A percentile compares a stretch with the other conserved stretches of the same genome.
phyloP scores from a whole-genome alignment of 306 rosid species.

The Inga leiocalycina region DNA sequence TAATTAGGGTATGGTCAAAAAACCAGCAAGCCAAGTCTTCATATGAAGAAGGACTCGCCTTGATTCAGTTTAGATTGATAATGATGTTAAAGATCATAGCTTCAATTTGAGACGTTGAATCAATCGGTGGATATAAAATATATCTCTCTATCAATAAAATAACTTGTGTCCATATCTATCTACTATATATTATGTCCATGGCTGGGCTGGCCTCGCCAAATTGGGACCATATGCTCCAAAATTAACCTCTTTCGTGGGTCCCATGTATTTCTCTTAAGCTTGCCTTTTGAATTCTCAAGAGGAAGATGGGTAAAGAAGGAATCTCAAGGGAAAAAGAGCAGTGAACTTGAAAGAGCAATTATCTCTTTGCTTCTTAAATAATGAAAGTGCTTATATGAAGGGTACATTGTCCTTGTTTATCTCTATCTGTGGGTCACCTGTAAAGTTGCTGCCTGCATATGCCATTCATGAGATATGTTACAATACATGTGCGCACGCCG shows the following conservation, averaged over 20 bases:
- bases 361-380: slow-evolving; percentile 9
- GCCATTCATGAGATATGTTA: not conserved
- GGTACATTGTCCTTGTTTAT: slow-evolving; percentile 11
- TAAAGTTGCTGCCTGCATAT: not conserved
- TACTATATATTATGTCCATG: slow-evolving; percentile 20
- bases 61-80: not conserved
- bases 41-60: not conserved
- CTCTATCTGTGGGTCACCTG: not conserved
- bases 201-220: slow-evolving; percentile 37
- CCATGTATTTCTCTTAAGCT: slow-evolving; percentile 41
- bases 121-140: slow-evolving; percentile 18
- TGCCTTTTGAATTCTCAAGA: slow-evolving; percentile 9
- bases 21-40: not conserved
- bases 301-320: slow-evolving; percentile 19
- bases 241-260: slow-evolving; percentile 47
- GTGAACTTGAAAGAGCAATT: slow-evolving; percentile 18
- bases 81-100: slow-evolving; percentile 35
- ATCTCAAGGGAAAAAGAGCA: slow-evolving; percentile 23
- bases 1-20: not conserved
- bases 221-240: slow-evolving; percentile 52
- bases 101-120: slow-evolving; percentile 32
- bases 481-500: too few relatives aligned
- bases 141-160: not conserved
- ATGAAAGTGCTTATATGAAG: not conserved
- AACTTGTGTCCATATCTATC: slow-evolving; percentile 20